These are phyloP conservation scores for Trametes cinnabarina DNA, from an alignment of 768 basidiomycete species.

Conservation along the genomic window DNA sequence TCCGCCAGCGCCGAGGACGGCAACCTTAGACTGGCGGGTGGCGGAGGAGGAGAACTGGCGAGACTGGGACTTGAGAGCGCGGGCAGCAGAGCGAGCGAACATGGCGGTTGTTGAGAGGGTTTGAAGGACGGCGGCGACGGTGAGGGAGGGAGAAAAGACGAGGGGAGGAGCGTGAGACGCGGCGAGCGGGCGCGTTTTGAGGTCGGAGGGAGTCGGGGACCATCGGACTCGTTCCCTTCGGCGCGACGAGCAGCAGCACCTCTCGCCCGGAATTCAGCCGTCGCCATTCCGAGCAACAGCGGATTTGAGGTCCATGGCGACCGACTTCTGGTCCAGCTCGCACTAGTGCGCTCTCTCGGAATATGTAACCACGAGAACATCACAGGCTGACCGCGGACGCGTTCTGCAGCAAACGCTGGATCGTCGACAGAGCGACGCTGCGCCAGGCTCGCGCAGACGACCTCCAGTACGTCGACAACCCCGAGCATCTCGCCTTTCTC, in stretches of 20 bases:
- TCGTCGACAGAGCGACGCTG: slow-evolving; percentile 77
- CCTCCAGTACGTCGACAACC: slow-evolving; percentile 71
- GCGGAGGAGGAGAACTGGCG: slow-evolving; percentile 77
- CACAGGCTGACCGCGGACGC: slow-evolving; percentile 20
- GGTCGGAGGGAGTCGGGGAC: slow-evolving; percentile 20
- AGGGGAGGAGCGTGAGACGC: slow-evolving; percentile 11
- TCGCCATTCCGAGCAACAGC: not conserved
- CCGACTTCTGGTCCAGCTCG: slow-evolving; percentile 90
- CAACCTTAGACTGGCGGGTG: slow-evolving; percentile 79
- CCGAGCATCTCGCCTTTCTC: slow-evolving; percentile 76
- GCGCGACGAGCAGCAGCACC: too few relatives aligned
- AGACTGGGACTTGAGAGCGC: slow-evolving; percentile 51
- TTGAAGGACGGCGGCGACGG: slow-evolving; percentile 6
- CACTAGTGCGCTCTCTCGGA: slow-evolving; percentile 61
- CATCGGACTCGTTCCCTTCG: too few relatives aligned
- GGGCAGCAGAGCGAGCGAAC: slow-evolving; percentile 65
- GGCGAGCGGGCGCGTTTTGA: slow-evolving; percentile 15
- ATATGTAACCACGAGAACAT: slow-evolving; percentile 8
- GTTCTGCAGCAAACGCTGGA: slow-evolving; percentile 78
- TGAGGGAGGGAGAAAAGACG: slow-evolving; percentile 4
- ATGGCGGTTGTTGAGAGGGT: slow-evolving; percentile 38
- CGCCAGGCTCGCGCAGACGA: slow-evolving; percentile 76
- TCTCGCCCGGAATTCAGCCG: not conserved
- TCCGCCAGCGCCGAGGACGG: slow-evolving; percentile 96
- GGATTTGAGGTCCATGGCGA: too few relatives aligned